Conservation (phyloP, 2,329 filamentous ascomycete genomes). For the Trichoderma asperellum region DNA sequence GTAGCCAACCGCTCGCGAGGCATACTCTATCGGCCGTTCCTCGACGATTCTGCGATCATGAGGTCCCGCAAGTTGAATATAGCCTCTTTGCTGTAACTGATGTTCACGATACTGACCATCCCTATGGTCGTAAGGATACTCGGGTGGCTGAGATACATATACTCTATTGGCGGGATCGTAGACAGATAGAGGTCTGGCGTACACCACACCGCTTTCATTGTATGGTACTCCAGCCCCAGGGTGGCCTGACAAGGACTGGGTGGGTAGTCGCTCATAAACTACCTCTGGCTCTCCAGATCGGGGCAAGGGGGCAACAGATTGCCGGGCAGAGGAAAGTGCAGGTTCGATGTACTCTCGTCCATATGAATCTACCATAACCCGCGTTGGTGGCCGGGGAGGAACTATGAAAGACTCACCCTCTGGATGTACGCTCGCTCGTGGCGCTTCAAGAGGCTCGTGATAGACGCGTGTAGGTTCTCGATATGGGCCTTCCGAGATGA, state of each 20-base stretch:
- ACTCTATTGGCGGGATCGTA: conserved; percentile 53
- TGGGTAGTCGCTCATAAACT: conserved; percentile 67
- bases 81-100: conserved; percentile 56
- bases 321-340: conserved; percentile 49
- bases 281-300: conserved; percentile 56
- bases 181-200: conserved; percentile 56
- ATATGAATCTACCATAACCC: conserved; percentile 80
- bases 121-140: conserved; percentile 58
- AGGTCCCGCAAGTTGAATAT: conserved; percentile 52
- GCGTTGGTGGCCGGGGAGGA: conserved; percentile 58
- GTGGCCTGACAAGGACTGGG: conserved; percentile 57
- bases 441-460: conserved; percentile 47
- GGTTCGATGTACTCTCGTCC: conserved; percentile 77
- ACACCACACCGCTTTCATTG: conserved; percentile 56
- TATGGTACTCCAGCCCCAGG: conserved; percentile 49
- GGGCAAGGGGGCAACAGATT: conserved; percentile 57
- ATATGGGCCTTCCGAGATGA: conserved; percentile 47
- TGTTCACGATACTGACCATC: conserved; percentile 63
- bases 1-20: conserved; percentile 60
- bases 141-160: conserved; percentile 63
- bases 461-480: conserved; percentile 50
- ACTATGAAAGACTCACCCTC: conserved; percentile 56
- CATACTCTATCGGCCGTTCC: conserved; percentile 56
- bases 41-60: conserved; percentile 49
- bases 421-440: conserved; percentile 54